phyloP scores from a whole-genome alignment of 495 filamentous ascomycete species.

The Neurospora sp. region DNA sequence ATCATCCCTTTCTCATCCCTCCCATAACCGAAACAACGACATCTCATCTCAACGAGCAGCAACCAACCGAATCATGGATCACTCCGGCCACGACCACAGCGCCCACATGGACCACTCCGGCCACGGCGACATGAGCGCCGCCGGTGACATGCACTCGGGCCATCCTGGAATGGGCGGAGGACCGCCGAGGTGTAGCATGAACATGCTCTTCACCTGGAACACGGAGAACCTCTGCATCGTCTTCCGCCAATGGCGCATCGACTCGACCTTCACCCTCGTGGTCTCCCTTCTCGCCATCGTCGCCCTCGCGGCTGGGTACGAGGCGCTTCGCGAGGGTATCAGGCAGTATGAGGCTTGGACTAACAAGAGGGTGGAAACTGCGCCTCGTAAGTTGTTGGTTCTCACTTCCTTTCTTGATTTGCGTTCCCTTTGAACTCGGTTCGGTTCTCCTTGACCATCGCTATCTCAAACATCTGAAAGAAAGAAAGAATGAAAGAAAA shows the following conservation, averaged over 20 bases:
- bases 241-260: conserved; percentile 84
- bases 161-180: conserved; percentile 14
- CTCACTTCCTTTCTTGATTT: background rate
- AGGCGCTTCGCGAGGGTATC: conserved; percentile 67
- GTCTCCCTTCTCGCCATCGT: conserved; percentile 75
- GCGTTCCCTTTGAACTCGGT: conserved; percentile 1
- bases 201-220: conserved; percentile 97
- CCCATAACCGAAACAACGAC: background rate
- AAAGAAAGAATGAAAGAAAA: no score
- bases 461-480: background rate
- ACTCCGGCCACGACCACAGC: conserved; percentile 32
- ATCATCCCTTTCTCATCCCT: background rate
- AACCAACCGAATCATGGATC: conserved; percentile 27
- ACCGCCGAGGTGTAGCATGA: conserved; percentile 63
- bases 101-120: conserved; percentile 31
- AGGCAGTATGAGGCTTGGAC: conserved; percentile 64
- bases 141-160: conserved; percentile 35
- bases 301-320: conserved; percentile 79
- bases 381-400: conserved; percentile 43
- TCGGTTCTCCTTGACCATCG: background rate
- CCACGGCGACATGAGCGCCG: conserved; percentile 33
- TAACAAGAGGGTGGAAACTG: conserved; percentile 38
- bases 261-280: conserved; percentile 58
- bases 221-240: conserved; percentile 88
- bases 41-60: background rate